Evolutionary conservation across 768 basidiomycete species (phyloP), one percentile per base, ranked within the genome.

Genomic region (Amanita rubescens): DNA sequence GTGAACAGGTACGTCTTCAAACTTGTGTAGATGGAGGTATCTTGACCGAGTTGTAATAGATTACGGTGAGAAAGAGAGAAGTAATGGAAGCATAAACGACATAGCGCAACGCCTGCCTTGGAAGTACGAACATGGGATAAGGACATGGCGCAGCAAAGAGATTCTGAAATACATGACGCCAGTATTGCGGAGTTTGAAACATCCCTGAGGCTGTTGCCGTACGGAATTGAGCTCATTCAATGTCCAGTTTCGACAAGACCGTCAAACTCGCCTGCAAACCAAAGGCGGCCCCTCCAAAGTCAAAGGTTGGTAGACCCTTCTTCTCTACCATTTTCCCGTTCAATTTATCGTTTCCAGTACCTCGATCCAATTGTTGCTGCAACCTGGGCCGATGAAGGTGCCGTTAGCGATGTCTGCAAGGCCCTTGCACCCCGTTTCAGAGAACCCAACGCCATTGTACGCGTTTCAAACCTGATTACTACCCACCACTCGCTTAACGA

Each of bases 241-340:
- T 86, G 85, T 85, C 87, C 61, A 85, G 83, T 71, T 88, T 78
- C 69, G 88, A 90, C 75, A 90, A 98, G 77, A 85, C 89, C 64
- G 89, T 98, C 61, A 96, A 95, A 73, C 72, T 91, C 66, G 96
- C 95, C 12, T 97, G 94, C 73, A 97, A 97, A 78, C 91, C 94
- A 53, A 98, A 98, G 74, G 83, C 90, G 43, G 91, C 92, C 2
- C 85, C 91, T 2, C 96, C 96, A 57, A 99, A 99, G 72, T 72
- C 92, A 58, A 99, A 99, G 80, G 94, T 92, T 55, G 37, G 27
- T 30, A 8, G 3, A 4, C 27, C 27, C 27, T 30, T 47, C 51
- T 30, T 12, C 24, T 59, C 41, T 34, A 53, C 22, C 47, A 55
- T 39, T 51, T 49, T 51, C 19, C 7, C 49, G 19, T 19, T 50